Conservation (phyloP, 345 rosid genomes). For the Eucalyptus leucophloia region DNA sequence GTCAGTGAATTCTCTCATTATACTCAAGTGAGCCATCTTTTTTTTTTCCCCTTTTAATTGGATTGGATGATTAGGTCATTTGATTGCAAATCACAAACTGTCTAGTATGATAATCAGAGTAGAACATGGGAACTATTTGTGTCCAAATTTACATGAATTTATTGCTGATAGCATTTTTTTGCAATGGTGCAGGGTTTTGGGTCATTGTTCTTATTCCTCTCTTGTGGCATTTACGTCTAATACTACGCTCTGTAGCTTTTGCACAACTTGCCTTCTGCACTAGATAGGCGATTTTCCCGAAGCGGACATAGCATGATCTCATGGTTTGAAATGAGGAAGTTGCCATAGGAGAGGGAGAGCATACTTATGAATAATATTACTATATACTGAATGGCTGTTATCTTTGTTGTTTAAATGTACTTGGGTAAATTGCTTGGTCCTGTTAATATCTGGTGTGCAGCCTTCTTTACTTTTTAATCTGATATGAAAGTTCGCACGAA, state of each 20-base stretch:
- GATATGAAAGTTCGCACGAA: background rate
- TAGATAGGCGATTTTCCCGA: background rate
- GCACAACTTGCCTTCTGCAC: background rate
- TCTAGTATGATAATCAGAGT: background rate
- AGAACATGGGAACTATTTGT: background rate
- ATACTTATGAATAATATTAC: background rate
- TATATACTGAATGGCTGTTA: background rate
- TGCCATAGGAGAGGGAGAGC: background rate
- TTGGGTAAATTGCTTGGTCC: background rate
- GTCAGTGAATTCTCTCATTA: background rate
- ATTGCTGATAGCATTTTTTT: background rate
- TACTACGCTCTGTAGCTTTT: background rate
- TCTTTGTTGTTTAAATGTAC: background rate
- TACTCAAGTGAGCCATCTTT: background rate
- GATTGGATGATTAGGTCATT: background rate
- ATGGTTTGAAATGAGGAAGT: background rate
- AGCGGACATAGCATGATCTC: background rate
- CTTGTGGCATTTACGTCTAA: conserved; percentile 80
- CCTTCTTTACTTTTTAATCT: background rate
- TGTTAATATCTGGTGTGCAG: background rate
- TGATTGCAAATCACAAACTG: background rate
- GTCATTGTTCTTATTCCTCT: conserved; percentile 78
- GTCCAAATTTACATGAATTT: background rate
- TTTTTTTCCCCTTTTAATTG: background rate
- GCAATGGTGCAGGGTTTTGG: conserved; percentile 76